Conservation (phyloP, 2,329 filamentous ascomycete genomes). For the Neodidymelliopsis sp. region DNA sequence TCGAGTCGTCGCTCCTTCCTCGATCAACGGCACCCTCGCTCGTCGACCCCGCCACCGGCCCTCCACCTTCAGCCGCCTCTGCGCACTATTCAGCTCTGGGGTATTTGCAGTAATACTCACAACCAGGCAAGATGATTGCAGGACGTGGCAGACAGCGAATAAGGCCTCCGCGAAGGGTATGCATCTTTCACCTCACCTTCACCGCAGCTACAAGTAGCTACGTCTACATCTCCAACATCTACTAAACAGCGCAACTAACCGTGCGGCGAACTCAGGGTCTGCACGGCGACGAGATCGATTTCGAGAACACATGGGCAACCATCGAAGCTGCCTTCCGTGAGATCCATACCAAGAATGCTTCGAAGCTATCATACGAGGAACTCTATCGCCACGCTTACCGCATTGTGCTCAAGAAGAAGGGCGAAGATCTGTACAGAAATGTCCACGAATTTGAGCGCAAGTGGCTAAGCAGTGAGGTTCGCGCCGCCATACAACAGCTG, state of each 20-base stretch:
- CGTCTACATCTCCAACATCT: constrained; percentile 17
- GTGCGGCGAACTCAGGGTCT: constrained; percentile 58
- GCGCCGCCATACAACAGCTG: constrained; percentile 72
- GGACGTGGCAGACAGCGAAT: constrained; percentile 68
- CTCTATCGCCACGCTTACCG: constrained; percentile 94
- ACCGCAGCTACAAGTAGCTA: neutral
- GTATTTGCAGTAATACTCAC: neutral
- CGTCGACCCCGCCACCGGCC: constrained; percentile 2
- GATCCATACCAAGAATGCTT: constrained; percentile 92
- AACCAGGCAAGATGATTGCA: constrained; percentile 55
- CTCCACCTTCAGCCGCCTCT: neutral
- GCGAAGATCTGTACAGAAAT: constrained; percentile 78
- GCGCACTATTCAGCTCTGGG: neutral
- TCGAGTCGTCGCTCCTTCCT: constrained; percentile 5
- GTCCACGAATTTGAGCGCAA: constrained; percentile 82
- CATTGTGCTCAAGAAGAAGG: constrained; percentile 88
- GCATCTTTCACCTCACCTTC: constrained; percentile 40
- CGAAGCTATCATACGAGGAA: constrained; percentile 89
- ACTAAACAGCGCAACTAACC: constrained; percentile 17
- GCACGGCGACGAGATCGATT: constrained; percentile 72
- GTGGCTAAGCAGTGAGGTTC: constrained; percentile 80
- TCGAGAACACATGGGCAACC: constrained; percentile 83
- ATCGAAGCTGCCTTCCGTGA: constrained; percentile 80
- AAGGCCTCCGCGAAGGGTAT: constrained; percentile 71
- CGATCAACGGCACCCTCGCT: neutral